Evolutionary conservation across 176 grass and related monocot genomes (phyloP).

Genomic region (Secale cereale): DNA sequence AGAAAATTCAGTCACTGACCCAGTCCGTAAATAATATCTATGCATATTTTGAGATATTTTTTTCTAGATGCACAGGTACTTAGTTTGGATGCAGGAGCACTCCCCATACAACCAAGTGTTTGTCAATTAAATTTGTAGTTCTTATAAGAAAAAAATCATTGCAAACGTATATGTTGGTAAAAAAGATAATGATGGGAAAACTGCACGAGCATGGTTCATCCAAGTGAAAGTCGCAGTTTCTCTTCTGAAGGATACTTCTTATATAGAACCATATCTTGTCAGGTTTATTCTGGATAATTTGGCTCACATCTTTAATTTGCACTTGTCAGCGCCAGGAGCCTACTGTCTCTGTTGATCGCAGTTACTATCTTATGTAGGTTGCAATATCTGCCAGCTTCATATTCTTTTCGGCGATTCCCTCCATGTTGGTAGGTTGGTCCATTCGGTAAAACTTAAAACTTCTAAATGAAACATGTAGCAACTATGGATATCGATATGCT

Average conservation of each 20-base stretch:
- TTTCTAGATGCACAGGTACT: not conserved
- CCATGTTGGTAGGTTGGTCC: conserved; percentile 47
- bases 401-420: conserved; percentile 56
- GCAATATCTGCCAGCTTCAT: conserved; percentile 44
- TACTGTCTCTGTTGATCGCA: not conserved
- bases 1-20: not conserved
- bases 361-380: conserved; percentile 38
- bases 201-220: too few species aligned
- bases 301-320: not conserved
- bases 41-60: not conserved
- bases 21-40: not conserved
- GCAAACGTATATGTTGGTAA: too few species aligned
- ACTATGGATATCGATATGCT: not conserved
- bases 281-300: not conserved
- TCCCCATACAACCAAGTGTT: too few species aligned
- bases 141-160: too few species aligned
- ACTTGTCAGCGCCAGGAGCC: not conserved
- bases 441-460: not conserved
- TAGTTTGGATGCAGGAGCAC: too few species aligned
- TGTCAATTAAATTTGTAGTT: too few species aligned
- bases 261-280: too few species aligned
- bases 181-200: too few species aligned
- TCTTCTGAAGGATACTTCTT: too few species aligned
- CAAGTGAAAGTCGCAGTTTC: too few species aligned
- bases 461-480: not conserved